phyloP scores from a whole-genome alignment of 371 early-diverging fungal genomes.

The Circinella umbellata region DNA sequence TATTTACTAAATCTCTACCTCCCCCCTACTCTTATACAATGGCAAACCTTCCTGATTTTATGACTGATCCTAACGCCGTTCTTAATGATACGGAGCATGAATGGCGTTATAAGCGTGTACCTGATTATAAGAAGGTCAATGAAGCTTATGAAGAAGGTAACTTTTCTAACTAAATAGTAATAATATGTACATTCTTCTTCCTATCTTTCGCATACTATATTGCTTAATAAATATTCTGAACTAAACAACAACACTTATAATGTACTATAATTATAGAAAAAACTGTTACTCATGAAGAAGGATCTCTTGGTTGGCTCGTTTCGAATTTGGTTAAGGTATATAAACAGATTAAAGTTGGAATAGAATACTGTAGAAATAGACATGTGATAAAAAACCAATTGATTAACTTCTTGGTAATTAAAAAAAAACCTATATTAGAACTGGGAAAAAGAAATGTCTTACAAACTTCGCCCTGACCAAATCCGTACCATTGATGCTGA shows the following conservation, averaged over 20 bases:
- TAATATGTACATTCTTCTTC: neutral
- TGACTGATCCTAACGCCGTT: slow-evolving; percentile 61
- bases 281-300: slow-evolving; percentile 45
- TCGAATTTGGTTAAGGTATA: slow-evolving; percentile 56
- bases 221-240: too few species aligned
- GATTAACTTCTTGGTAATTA: neutral
- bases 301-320: slow-evolving; percentile 51
- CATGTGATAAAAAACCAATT: too few species aligned
- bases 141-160: slow-evolving; percentile 49
- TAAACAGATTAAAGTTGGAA: neutral
- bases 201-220: too few species aligned
- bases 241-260: neutral
- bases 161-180: neutral
- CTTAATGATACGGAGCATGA: slow-evolving; percentile 50
- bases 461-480: slow-evolving; percentile 52
- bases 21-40: slow-evolving; percentile 12
- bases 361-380: neutral
- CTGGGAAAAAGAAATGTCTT: slow-evolving; percentile 64
- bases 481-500: slow-evolving; percentile 52
- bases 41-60: slow-evolving; percentile 52
- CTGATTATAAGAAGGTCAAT: slow-evolving; percentile 55
- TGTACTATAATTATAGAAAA: slow-evolving; percentile 27
- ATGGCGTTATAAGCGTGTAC: slow-evolving; percentile 56
- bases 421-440: slow-evolving; percentile 31
- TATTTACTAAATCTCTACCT: neutral